Percentiles rank a stretch among this genome's conserved stretches.
phyloP scores from a whole-genome alignment of 495 filamentous ascomycete genomes.

The Pseudevernia furfuracea region DNA sequence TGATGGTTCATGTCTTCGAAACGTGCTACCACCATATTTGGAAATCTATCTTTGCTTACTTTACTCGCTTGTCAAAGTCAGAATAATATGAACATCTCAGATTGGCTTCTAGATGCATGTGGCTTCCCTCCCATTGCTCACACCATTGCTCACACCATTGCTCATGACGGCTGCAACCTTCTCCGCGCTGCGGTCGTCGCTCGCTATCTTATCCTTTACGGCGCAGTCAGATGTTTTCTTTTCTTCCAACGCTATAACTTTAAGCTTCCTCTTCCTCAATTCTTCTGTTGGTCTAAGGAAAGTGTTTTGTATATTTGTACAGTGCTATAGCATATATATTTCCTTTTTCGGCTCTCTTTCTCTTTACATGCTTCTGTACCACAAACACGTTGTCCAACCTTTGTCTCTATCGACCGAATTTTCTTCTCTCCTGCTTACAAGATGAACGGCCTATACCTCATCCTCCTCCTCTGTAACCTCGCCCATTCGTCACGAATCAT shows the following conservation, averaged over 20 bases:
- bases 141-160: too few species aligned
- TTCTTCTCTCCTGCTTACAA: not conserved
- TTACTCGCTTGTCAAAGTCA: not conserved
- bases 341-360: not conserved
- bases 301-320: not conserved
- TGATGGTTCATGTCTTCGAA: not conserved
- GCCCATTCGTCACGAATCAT: not conserved
- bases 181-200: not conserved
- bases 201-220: not conserved
- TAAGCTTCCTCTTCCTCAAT: not conserved
- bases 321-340: not conserved
- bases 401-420: not conserved
- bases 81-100: not conserved
- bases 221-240: not conserved
- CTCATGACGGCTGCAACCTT: not conserved
- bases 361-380: not conserved
- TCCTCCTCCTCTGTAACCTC: not conserved
- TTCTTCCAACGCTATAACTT: not conserved
- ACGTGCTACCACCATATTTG: not conserved
- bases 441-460: slow-evolving; percentile 3
- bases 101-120: not conserved
- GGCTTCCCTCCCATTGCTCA: not conserved
- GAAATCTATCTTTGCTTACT: not conserved
- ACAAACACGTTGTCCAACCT: not conserved
- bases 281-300: not conserved